Conservation (phyloP, 2,329 filamentous ascomycete genomes). For the Botrytis sinoallii region DNA sequence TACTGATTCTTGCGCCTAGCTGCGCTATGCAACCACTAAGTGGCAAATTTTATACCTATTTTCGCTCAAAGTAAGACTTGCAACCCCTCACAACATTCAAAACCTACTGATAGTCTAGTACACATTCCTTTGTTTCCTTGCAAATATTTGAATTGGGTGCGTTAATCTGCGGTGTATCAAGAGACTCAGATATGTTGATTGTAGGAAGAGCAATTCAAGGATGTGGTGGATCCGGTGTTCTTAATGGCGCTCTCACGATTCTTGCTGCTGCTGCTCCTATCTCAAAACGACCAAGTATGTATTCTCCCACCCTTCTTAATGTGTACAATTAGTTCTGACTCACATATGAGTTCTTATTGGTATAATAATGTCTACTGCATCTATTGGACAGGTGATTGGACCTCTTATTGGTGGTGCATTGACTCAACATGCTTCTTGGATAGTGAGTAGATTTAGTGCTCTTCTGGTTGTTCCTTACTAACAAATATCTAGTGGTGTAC, state of each 20-base stretch:
- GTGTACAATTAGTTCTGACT: background rate
- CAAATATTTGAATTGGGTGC: background rate
- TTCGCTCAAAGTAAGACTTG: background rate
- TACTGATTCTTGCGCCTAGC: background rate
- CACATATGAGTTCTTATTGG: background rate
- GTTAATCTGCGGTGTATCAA: background rate
- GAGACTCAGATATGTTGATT: background rate
- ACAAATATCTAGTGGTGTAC: background rate
- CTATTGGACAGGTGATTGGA: background rate
- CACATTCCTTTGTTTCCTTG: slow-evolving; percentile 3
- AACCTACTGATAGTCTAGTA: background rate
- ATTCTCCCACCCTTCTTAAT: no score
- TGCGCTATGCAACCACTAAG: background rate
- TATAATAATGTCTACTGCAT: background rate
- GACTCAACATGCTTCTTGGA: background rate
- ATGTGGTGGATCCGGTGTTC: background rate
- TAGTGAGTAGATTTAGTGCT: background rate
- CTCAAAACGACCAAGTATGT: background rate
- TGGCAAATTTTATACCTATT: background rate
- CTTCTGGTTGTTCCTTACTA: background rate
- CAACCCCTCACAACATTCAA: background rate
- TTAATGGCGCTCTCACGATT: background rate
- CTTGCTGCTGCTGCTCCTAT: background rate
- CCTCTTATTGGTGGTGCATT: background rate
- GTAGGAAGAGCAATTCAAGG: background rate